Evolutionary conservation across 2,329 filamentous ascomycete genomes (phyloP), one percentile per base, ranked within the genome.

Genomic region (Colletotrichum orchidophilum): DNA sequence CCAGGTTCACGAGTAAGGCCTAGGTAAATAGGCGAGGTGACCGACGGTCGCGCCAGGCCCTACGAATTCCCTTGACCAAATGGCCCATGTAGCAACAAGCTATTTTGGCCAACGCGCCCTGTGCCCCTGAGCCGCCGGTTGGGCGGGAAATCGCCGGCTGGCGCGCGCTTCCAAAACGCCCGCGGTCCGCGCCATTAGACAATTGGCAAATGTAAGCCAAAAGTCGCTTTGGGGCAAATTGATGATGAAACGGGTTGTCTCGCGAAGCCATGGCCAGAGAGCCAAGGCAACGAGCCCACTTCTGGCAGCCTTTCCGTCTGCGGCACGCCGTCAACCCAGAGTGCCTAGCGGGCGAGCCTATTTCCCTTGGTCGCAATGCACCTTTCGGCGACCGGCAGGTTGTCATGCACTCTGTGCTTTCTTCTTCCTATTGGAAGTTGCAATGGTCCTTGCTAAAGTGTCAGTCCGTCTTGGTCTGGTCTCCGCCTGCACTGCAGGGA

Each of bases 141-240:
- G 21, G 26, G 24, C 68, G 39, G 52, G 35, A 58, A 57, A 60
- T 27, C 46, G 39, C 62, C 35, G 21, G 57, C 57, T 71, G 64
- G 58, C 68, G 68, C 57, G 68, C 68, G 68, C 63, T 62, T 71
- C 68, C 55, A 54, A 67, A 71, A 67, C 57, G 57, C 68, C 35
- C 49, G 52, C 31, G 58, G 26, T 53, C 68, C 58, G 50, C 53
- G 13, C 58, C 68, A 53, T 59, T 18, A 46, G 33, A 68, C 64
- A 63, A 57, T 49, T 24, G 53, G 49, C 53, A 27, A 63, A 59
- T 58, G 35, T 53, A 49, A 62, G 58, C 8, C 59, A 24, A 26
- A 15, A 29, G 13, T 15, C 21, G 46, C 31, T 35, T 21, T 5
- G 21, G 18, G 39, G 24, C n/a, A 27, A 18, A 53, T n/a, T 24